These are phyloP conservation scores for Aspergillus fumigatiaffinis DNA, from an alignment of 2,329 filamentous ascomycete genomes.

Conservation along the genomic window DNA sequence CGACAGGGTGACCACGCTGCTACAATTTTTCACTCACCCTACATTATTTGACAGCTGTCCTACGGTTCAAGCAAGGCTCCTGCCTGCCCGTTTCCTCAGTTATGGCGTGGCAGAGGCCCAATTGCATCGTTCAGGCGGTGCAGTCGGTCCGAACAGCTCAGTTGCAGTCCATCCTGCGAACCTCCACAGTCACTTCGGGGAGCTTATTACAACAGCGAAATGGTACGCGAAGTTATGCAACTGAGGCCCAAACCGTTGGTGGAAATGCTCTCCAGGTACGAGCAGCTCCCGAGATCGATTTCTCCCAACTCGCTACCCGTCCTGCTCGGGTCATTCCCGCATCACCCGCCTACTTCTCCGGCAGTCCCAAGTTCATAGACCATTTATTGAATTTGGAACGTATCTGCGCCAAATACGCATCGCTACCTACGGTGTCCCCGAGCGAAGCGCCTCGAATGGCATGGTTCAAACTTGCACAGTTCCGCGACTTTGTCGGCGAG, in stretches of 20 bases:
- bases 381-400: constrained; percentile 69
- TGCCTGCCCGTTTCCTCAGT: constrained; percentile 11
- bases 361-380: constrained; percentile 80
- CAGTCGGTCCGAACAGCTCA: constrained; percentile 27
- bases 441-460: constrained; percentile 67
- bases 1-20: not conserved
- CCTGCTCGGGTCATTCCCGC: constrained; percentile 73
- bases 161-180: constrained; percentile 44
- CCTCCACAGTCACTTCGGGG: constrained; percentile 14
- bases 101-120: constrained; percentile 39
- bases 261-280: not conserved
- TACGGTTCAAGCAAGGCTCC: constrained; percentile 4
- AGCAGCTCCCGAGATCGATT: constrained; percentile 32
- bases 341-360: constrained; percentile 93
- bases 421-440: constrained; percentile 65
- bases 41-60: not conserved
- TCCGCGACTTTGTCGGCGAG: constrained; percentile 68
- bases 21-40: not conserved
- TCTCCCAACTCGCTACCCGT: constrained; percentile 23
- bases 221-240: constrained; percentile 25
- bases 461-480: constrained; percentile 77
- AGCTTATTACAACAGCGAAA: constrained; percentile 13
- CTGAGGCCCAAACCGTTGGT: constrained; percentile 20
- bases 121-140: constrained; percentile 32
- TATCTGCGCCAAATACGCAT: constrained; percentile 66